These are phyloP conservation scores for Priceomyces fermenticarens DNA, from an alignment of 805 yeast genomes.

Conservation along the genomic window DNA sequence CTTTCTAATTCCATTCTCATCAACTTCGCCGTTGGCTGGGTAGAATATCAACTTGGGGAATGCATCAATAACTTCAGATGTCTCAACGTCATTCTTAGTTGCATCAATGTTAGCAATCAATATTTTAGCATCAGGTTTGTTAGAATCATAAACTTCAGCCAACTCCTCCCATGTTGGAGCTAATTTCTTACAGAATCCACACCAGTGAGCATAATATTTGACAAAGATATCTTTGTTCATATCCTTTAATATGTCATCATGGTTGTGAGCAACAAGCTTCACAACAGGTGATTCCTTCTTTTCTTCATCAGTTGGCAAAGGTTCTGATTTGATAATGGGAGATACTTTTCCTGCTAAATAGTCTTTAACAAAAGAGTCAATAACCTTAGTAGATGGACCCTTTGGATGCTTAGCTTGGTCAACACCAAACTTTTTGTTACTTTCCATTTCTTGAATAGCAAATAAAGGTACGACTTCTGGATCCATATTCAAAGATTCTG, in stretches of 20 bases:
- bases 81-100: conserved; percentile 82
- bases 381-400: conserved; percentile 43
- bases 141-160: conserved; percentile 61
- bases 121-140: conserved; percentile 50
- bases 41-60: conserved; percentile 90
- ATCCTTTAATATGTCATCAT: conserved; percentile 63
- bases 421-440: conserved; percentile 75
- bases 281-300: conserved; percentile 53
- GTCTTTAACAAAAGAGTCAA: conserved; percentile 60
- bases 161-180: conserved; percentile 88
- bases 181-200: conserved; percentile 92
- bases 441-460: conserved; percentile 71
- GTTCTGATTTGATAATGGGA: conserved; percentile 82
- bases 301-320: conserved; percentile 79
- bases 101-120: conserved; percentile 86
- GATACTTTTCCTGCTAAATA: conserved; percentile 62
- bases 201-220: conserved; percentile 96
- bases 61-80: conserved; percentile 64
- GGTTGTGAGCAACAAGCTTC: conserved; percentile 81
- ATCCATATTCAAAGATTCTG: conserved; percentile 77
- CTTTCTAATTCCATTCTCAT: conserved; percentile 40
- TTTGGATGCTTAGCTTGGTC: conserved; percentile 55
- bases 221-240: conserved; percentile 68
- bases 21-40: conserved; percentile 65
- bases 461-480: conserved; percentile 82